Conservation (phyloP, 2,329 filamentous ascomycete genomes). For the Xylariaceae sp. region DNA sequence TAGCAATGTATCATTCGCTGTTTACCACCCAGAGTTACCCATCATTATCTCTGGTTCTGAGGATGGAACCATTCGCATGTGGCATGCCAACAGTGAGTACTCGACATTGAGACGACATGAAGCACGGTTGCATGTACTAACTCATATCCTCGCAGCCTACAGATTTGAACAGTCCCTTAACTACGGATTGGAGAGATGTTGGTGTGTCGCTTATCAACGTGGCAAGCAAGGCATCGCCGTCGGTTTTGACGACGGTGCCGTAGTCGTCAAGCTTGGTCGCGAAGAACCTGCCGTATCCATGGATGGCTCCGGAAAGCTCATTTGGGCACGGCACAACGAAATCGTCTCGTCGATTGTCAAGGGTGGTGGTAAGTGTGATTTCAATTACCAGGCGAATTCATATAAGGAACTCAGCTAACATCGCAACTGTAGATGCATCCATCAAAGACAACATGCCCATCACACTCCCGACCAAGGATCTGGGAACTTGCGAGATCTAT, state of each 20-base stretch:
- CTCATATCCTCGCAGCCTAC: constrained; percentile 49
- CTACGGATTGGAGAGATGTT: constrained; percentile 92
- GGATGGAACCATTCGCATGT: constrained; percentile 95
- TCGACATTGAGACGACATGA: neutral
- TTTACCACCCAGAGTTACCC: constrained; percentile 93
- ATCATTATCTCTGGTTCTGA: constrained; percentile 98
- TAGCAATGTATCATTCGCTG: constrained; percentile 96
- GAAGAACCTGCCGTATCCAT: constrained; percentile 98
- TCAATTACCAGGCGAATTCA: neutral
- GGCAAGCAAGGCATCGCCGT: constrained; percentile 92
- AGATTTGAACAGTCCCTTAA: constrained; percentile 91
- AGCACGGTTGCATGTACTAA: constrained; percentile 1
- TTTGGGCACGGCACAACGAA: constrained; percentile 94
- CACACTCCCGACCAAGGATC: constrained; percentile 82
- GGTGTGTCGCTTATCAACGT: constrained; percentile 95
- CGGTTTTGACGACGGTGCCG: constrained; percentile 95
- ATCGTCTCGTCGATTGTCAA: constrained; percentile 95
- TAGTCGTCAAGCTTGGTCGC: constrained; percentile 94
- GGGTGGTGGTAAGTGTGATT: constrained; percentile 57
- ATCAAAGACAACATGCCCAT: constrained; percentile 88
- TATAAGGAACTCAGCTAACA: constrained; percentile 25
- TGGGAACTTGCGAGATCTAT: constrained; percentile 94
- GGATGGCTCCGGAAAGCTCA: constrained; percentile 91
- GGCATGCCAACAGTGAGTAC: constrained; percentile 75
- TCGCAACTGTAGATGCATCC: constrained; percentile 52